phyloP scores from a whole-genome alignment of 345 rosid species.

The Eucalyptus microcorys region DNA sequence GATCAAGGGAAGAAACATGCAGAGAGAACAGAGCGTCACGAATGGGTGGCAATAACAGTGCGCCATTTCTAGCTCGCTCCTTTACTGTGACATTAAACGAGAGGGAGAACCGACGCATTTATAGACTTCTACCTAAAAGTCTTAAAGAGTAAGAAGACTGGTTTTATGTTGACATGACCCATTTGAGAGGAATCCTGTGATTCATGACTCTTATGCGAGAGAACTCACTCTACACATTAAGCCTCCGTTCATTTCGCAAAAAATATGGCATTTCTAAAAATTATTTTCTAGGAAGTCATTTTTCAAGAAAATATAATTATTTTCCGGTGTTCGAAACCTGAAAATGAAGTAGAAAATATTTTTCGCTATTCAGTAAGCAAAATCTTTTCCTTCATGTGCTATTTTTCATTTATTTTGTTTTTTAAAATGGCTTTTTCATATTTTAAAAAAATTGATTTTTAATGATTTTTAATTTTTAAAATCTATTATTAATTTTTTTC shows the following conservation, averaged over 20 bases:
- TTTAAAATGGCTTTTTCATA: too few relatives aligned
- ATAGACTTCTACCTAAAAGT: not conserved
- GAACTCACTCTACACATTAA: not conserved
- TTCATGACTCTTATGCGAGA: not conserved
- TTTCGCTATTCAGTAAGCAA: accelerated
- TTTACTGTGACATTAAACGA: not conserved
- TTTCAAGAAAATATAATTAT: accelerated
- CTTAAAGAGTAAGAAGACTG: not conserved
- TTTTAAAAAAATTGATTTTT: too few relatives aligned
- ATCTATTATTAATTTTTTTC: too few relatives aligned
- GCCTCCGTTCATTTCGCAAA: accelerated
- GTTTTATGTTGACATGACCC: not conserved
- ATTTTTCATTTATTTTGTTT: too few relatives aligned
- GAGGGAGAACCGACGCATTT: not conserved
- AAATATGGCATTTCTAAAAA: accelerated
- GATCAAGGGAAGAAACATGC: not conserved
- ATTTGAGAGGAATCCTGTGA: not conserved
- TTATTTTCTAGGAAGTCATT: accelerated
- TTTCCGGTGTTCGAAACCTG: accelerated
- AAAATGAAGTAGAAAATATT: too few relatives aligned
- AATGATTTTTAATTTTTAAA: too few relatives aligned
- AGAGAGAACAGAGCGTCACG: not conserved
- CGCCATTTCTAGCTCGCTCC: not conserved
- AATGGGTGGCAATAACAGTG: not conserved
- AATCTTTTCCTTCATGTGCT: accelerated